phyloP scores from a whole-genome alignment of 139 green algal species.

The Desmodesmus armatus region DNA sequence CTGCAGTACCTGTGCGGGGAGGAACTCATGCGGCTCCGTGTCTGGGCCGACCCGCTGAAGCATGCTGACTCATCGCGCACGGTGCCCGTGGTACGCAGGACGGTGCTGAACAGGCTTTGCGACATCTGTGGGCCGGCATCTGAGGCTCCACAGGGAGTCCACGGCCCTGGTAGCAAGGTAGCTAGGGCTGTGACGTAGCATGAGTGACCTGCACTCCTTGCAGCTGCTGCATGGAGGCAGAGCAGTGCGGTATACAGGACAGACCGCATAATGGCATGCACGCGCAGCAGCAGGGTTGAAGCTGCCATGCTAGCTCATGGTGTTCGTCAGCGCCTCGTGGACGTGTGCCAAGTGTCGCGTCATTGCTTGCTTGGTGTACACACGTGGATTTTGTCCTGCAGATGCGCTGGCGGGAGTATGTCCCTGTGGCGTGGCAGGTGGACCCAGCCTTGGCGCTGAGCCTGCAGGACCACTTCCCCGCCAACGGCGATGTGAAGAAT shows the following conservation, averaged over 20 bases:
- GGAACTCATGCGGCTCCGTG: conserved; percentile 24
- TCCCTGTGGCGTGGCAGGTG: conserved; percentile 68
- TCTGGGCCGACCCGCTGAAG: conserved; percentile 27
- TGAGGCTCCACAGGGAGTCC: not conserved
- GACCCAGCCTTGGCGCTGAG: conserved; percentile 67
- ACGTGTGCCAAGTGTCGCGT: too few relatives aligned
- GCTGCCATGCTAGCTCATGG: too few relatives aligned
- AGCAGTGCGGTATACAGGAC: too few relatives aligned
- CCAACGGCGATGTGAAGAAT: not conserved
- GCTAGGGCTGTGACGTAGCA: not conserved
- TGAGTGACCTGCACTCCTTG: not conserved
- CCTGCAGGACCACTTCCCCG: conserved; percentile 60
- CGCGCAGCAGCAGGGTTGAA: too few relatives aligned
- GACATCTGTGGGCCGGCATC: too few relatives aligned
- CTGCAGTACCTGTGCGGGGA: conserved; percentile 27
- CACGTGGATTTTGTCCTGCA: conserved; percentile 9
- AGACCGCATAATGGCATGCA: too few relatives aligned
- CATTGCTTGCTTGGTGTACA: too few relatives aligned
- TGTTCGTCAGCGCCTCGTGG: too few relatives aligned
- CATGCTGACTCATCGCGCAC: conserved; percentile 6
- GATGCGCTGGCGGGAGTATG: conserved; percentile 42
- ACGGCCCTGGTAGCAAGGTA: not conserved
- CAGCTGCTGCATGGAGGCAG: too few relatives aligned
- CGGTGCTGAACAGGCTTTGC: too few relatives aligned
- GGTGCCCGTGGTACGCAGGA: not conserved